These are phyloP conservation scores for Artemisia annua DNA, from an alignment of 129 eudicot species.

Conservation along the genomic window DNA sequence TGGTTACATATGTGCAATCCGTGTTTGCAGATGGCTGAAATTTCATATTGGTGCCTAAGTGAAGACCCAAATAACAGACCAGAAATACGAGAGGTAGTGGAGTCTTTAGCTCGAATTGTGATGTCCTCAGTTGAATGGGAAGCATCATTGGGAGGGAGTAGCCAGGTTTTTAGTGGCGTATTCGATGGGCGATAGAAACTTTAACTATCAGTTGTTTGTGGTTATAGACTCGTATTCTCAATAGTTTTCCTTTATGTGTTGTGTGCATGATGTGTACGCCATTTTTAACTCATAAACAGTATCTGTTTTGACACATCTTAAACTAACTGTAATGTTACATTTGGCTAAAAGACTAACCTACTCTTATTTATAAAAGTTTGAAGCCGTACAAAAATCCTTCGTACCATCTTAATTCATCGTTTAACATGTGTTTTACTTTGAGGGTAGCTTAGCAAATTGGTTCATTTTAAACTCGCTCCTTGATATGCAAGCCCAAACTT, in stretches of 20 bases:
- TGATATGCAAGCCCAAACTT: no score
- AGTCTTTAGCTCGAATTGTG: constrained; percentile 55
- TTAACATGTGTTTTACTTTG: no score
- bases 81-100: constrained; percentile 77
- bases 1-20: no score
- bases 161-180: constrained; percentile 84
- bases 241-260: background rate
- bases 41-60: constrained; percentile 75
- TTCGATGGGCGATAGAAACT: constrained; percentile 55
- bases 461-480: no score
- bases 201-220: constrained; percentile 1
- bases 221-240: constrained; percentile 12
- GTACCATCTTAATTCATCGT: no score
- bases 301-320: constrained; percentile 10
- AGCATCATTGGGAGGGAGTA: constrained; percentile 76
- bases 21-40: constrained; percentile 69
- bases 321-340: background rate
- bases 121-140: constrained; percentile 79
- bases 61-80: constrained; percentile 78
- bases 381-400: no score
- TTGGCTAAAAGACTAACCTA: background rate
- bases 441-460: no score
- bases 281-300: constrained; percentile 18
- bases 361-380: no score
- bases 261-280: constrained; percentile 11